phyloP scores from a whole-genome alignment of 2,329 filamentous ascomycete species.

The Pseudocercospora musae region DNA sequence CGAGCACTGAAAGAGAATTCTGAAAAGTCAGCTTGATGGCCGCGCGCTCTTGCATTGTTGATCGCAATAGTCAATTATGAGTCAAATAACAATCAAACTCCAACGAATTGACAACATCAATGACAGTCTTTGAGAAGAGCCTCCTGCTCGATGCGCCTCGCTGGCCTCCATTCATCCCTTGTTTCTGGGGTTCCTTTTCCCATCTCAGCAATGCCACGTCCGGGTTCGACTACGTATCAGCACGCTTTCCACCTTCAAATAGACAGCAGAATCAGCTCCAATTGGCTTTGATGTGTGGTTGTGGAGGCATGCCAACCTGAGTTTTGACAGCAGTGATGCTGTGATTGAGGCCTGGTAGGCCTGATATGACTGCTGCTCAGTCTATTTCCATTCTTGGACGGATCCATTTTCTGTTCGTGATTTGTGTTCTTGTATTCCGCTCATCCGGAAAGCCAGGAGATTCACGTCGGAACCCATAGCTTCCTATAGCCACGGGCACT shows the following conservation, averaged over 20 bases:
- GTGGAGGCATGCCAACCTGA: background rate
- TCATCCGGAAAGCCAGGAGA: conserved; percentile 4
- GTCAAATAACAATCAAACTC: background rate
- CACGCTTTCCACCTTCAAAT: background rate
- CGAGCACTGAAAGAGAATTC: conserved; percentile 50
- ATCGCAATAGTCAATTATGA: background rate
- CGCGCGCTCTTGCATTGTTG: background rate
- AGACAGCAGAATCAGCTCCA: background rate
- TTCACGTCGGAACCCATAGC: conserved; percentile 37
- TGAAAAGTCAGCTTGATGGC: background rate
- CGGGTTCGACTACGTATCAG: background rate
- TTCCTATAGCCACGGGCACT: conserved; percentile 32
- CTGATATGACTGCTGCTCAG: background rate
- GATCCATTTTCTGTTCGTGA: background rate
- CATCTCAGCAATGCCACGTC: background rate
- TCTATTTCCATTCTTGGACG: background rate
- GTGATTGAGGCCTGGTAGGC: background rate
- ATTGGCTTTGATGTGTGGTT: background rate
- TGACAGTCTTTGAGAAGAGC: background rate
- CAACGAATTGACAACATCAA: background rate
- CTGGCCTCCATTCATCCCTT: background rate
- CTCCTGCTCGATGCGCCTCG: background rate
- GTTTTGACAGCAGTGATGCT: background rate
- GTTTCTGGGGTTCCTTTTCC: background rate
- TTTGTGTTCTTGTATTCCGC: conserved; percentile 2